Evolutionary conservation across 2,329 filamentous ascomycete species (phyloP), one percentile per base, ranked within the genome.

Genomic region (Xylariaceae sp.): DNA sequence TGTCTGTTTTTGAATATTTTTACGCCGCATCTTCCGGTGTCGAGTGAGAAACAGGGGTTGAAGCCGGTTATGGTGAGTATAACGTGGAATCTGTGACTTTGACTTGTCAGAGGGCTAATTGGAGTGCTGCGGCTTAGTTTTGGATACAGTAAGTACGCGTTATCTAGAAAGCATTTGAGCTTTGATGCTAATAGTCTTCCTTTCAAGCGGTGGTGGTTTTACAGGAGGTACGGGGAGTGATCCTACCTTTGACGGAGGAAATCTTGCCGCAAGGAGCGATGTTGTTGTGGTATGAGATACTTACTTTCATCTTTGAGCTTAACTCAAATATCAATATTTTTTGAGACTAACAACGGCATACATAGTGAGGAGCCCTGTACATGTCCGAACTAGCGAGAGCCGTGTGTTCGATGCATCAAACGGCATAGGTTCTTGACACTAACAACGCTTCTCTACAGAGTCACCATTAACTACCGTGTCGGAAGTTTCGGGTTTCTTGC

Each of bases 391-490:
- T 7, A 5, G 22, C 7, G 22, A 7, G 22, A 28, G 22, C 4
- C 22, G 4, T 28, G 22, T 28, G 4, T 7, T 7, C 22, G 7
- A 4, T 28, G 22, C 22, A 28, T 28, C 7, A 28, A 7, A 28
- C 22, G 22, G 22, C 22, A 7, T 28, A 28, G 22, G 22, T 5
- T 28, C 4, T 28, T 4, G 7, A 4, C 22, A 28, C 22, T 28
- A 28, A 28, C 22, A 28, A 7, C 22, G 22, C 22, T 28, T 28
- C 4, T 28, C 4, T 28, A 28, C 22, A 28, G 22, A 28, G 22
- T 86, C 7, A 65, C 69, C 17, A 79, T 84, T 69, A 84, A 85
- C 67, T 85, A 85, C 64, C 78, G 83, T 9, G 67, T 84, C 3
- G 74, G 73, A 0, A 82, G 79, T 0, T 70, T 85, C 0, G 82